phyloP scores from a whole-genome alignment of 1,284 basidiomycete species.

The Trametes hirsuta region DNA sequence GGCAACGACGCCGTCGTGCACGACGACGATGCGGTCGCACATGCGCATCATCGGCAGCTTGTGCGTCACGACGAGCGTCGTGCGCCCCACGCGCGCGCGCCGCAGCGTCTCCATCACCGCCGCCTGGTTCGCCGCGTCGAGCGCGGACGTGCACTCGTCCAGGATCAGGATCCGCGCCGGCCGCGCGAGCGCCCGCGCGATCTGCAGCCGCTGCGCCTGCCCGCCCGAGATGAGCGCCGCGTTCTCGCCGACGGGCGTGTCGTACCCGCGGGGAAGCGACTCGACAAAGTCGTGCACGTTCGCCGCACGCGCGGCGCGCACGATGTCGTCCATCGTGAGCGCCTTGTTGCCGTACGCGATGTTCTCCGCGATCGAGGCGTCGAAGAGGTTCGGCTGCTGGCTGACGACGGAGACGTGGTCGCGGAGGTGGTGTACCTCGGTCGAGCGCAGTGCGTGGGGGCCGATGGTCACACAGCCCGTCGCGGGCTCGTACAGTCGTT shows the following conservation, averaged over 20 bases:
- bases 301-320: slow-evolving; percentile 73
- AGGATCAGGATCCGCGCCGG: slow-evolving; percentile 80
- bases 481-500: slow-evolving; percentile 83
- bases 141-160: slow-evolving; percentile 93
- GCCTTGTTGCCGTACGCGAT: slow-evolving; percentile 77
- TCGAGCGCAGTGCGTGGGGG: slow-evolving; percentile 49
- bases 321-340: slow-evolving; percentile 59
- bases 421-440: slow-evolving; percentile 77
- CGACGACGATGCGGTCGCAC: slow-evolving; percentile 88
- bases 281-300: slow-evolving; percentile 89
- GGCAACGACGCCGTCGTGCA: slow-evolving; percentile 76
- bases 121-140: slow-evolving; percentile 84
- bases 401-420: slow-evolving; percentile 84
- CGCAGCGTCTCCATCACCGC: slow-evolving; percentile 81
- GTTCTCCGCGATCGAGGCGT: slow-evolving; percentile 83
- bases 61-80: slow-evolving; percentile 93
- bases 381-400: slow-evolving; percentile 87
- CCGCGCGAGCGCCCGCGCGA: slow-evolving; percentile 85
- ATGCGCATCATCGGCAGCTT: slow-evolving; percentile 89
- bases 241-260: slow-evolving; percentile 88
- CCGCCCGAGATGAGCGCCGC: slow-evolving; percentile 90
- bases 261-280: slow-evolving; percentile 81
- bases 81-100: slow-evolving; percentile 66
- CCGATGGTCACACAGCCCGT: slow-evolving; percentile 68
- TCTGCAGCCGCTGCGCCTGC: slow-evolving; percentile 91